These are phyloP conservation scores for Vicia faba DNA, from an alignment of 306 rosid species.

Conservation along the genomic window DNA sequence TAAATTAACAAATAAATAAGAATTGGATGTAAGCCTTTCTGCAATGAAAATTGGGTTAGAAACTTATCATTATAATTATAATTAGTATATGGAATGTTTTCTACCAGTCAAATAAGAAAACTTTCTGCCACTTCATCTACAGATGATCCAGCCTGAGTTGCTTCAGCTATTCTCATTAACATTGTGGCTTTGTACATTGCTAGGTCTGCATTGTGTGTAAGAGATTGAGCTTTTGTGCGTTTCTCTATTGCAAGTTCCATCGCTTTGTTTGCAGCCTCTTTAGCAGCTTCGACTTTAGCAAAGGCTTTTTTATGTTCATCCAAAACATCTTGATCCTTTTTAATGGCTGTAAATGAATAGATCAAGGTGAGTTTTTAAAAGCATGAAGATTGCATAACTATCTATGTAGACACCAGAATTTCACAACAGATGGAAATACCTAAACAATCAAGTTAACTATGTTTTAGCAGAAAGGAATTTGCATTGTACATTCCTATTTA, in stretches of 20 bases:
- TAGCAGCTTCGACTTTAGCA: slow-evolving; percentile 53
- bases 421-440: neutral
- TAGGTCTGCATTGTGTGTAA: slow-evolving; percentile 70
- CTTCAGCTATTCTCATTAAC: slow-evolving; percentile 64
- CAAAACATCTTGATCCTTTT: slow-evolving; percentile 48
- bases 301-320: slow-evolving; percentile 48
- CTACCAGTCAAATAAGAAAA: slow-evolving; percentile 59
- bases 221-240: slow-evolving; percentile 65
- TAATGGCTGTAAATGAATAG: neutral
- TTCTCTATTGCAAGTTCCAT: slow-evolving; percentile 56
- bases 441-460: slow-evolving; percentile 13
- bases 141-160: slow-evolving; percentile 49
- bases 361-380: slow-evolving; percentile 2
- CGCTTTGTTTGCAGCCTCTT: slow-evolving; percentile 48
- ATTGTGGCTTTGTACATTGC: slow-evolving; percentile 61
- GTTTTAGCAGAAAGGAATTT: neutral
- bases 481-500: neutral
- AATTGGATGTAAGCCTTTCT: slow-evolving; percentile 29
- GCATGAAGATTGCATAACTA: neutral
- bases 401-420: neutral
- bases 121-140: slow-evolving; percentile 40
- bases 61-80: slow-evolving; percentile 19
- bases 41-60: slow-evolving; percentile 32
- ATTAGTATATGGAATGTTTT: slow-evolving; percentile 39
- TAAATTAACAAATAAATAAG: neutral